Base-by-base conservation (phyloP, 2,329 filamentous ascomycete species). In the Celoporthe dispersa region DNA sequence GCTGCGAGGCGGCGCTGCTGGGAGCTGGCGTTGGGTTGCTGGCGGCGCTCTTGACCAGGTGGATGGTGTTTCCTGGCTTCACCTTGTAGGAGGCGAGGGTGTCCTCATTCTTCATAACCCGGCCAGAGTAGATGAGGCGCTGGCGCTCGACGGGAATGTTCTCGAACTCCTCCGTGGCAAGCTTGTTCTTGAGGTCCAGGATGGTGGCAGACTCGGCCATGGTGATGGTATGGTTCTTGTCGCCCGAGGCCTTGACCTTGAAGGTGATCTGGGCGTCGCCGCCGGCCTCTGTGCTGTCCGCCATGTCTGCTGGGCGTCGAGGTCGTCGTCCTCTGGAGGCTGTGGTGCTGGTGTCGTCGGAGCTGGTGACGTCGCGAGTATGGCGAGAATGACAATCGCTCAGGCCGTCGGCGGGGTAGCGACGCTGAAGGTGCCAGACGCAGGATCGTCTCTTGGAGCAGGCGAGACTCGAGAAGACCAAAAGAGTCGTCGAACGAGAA, bases 191-290 rank as follows among this genome's bases (percentile, higher is more conserved):
- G 76, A 99, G 88, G 72, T 98, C 94, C 69, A 88, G 86, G 59
- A 98, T 91, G 9, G 91, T 92, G 64, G 91, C 93, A 48, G 89
- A 88, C 74, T 92, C 87, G 70, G 92, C 82, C 78, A 98, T 90
- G 69, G 94, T 97, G 79, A 99, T 85, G 66, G 88, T 90, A 78
- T 94, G 94, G 80, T 92, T 94, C 79, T 88, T 90, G 79, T 98
- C 94, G 76, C 91, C 92, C n/a, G 94, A 94, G n/a, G 93, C 93
- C 85, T 98, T 99, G 82, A 99, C 91, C 84, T 94, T 96, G 88
- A 99, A 98, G 80, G 93, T 97, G 83, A 99, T 84, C 77, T 94
- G 90, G 77, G 90, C 84, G 78, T 94, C 93, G 76, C 89, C 86
- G 77, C 84, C 79, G 74, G 85, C 80, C 71, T 87, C 85, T 75